Base-by-base conservation (phyloP, 2,329 filamentous ascomycete genomes). In the Phaeosphaeriaceae sp. region DNA sequence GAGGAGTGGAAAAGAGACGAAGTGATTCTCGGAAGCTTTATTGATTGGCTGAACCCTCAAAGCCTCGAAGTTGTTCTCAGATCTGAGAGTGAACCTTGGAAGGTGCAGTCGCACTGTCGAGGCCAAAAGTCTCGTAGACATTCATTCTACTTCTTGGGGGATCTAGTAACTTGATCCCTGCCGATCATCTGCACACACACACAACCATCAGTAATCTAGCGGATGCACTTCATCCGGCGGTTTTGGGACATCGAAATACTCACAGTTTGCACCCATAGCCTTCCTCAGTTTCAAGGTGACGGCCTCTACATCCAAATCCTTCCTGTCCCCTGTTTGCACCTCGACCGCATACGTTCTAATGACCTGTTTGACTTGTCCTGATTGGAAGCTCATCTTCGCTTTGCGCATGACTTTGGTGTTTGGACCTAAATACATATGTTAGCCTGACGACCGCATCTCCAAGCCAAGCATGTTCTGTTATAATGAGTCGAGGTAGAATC, bases 261-360 rank as follows among this genome's bases (percentile, higher is more conserved):
- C 88, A 82, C 90, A 91, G 76, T 91, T 89, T 17, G 88, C 88
- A 31, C 89, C 89, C 54, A 89, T 89, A 3, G 85, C 88, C 79
- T 86, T 88, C 74, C 88, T 80, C 77, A 90, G 76, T 70, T 84
- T 79, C 59, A 82, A 74, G 17, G 90, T 86, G 51, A 91, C 83
- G 20, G 88, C 86, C 61, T 80, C 78, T 77, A 88, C 86, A 19
- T 85, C 83, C 54, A 91, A 74, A 70, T 91, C 89, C 25, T 78
- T 76, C 76, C 79, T 82, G 67, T 89, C 86, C 59, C 81, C 79
- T 2, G 87, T 86, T 68, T 89, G 86, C 50, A 91, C 82, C 70
- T 87, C 83, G 58, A 90, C 84, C 73, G 86, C 88, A 73, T 89
- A 86, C 72, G 89, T 88, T n/a, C 80, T 74, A 62, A 91, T 80